phyloP scores from a whole-genome alignment of 306 rosid genomes.

The Cucumis sativus region DNA sequence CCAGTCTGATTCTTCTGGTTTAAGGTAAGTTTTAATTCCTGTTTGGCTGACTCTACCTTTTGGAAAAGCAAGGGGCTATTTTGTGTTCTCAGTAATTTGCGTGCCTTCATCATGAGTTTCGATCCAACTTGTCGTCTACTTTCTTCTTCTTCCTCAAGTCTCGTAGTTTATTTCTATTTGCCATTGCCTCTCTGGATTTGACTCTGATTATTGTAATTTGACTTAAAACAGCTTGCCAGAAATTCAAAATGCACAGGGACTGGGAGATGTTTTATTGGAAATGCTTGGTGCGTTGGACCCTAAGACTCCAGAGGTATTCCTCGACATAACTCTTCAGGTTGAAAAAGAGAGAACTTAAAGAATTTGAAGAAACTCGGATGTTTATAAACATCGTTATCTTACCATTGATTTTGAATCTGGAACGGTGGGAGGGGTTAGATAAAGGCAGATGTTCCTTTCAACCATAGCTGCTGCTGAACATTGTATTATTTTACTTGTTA shows the following conservation, averaged over 20 bases:
- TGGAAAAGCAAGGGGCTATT: background rate
- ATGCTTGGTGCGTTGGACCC: constrained; percentile 80
- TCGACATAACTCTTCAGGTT: background rate
- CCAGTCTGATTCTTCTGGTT: constrained; percentile 76
- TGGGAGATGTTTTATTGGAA: constrained; percentile 71
- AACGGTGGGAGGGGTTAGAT: background rate
- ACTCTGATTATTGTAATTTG: constrained; percentile 5
- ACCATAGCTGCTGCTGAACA: background rate
- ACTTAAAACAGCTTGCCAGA: constrained; percentile 49
- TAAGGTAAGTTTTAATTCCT: constrained; percentile 35
- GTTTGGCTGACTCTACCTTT: background rate
- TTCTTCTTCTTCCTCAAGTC: background rate
- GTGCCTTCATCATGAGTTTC: background rate
- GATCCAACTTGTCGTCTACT: background rate
- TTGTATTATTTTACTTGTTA: background rate
- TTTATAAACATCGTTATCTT: background rate
- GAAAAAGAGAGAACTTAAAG: background rate
- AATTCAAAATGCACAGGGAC: constrained; percentile 67
- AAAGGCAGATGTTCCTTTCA: background rate
- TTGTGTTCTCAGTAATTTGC: background rate
- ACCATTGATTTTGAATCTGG: background rate
- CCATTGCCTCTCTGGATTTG: background rate
- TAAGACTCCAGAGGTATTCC: constrained; percentile 50
- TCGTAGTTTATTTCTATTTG: background rate
- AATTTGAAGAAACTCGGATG: background rate